Percentiles rank a stretch among this genome's conserved stretches.
phyloP scores from a whole-genome alignment of 2,329 filamentous ascomycete genomes.

The Pseudogymnoascus sp. region DNA sequence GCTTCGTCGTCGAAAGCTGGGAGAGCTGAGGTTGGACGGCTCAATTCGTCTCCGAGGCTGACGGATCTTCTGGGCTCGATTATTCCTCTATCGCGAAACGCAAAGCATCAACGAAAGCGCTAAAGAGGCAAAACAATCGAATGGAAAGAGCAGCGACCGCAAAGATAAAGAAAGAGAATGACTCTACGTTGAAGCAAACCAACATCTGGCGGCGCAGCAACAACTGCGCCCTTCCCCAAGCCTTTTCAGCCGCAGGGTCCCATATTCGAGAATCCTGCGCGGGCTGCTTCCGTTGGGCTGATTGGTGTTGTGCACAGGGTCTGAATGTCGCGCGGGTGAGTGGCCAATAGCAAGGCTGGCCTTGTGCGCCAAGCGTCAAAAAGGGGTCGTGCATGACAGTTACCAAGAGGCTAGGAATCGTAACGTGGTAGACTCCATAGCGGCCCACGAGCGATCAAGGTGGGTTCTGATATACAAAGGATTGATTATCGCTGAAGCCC shows the following conservation, averaged over 20 bases:
- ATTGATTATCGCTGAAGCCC: neutral
- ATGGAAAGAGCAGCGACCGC: neutral
- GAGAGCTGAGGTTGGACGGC: neutral
- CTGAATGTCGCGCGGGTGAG: neutral
- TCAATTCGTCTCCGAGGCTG: neutral
- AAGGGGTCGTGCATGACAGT: neutral
- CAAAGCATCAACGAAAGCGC: neutral
- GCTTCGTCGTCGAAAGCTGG: neutral
- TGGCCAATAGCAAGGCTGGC: neutral
- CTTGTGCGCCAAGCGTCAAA: neutral
- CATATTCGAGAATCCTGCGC: neutral
- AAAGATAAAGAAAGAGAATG: neutral
- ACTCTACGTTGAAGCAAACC: neutral
- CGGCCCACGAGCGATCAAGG: neutral
- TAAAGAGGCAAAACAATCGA: neutral
- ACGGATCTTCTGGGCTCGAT: neutral
- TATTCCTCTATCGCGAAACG: neutral
- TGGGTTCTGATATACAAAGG: neutral
- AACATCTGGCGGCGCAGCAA: neutral
- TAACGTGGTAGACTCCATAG: neutral
- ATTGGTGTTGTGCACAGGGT: neutral
- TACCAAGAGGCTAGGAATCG: slow-evolving; percentile 3
- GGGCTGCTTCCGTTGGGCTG: neutral
- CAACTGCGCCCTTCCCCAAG: neutral
- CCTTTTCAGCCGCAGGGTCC: slow-evolving; percentile 1